Evolutionary conservation across 2,329 filamentous ascomycete genomes (phyloP).

Genomic region (Apiospora saccharicola): DNA sequence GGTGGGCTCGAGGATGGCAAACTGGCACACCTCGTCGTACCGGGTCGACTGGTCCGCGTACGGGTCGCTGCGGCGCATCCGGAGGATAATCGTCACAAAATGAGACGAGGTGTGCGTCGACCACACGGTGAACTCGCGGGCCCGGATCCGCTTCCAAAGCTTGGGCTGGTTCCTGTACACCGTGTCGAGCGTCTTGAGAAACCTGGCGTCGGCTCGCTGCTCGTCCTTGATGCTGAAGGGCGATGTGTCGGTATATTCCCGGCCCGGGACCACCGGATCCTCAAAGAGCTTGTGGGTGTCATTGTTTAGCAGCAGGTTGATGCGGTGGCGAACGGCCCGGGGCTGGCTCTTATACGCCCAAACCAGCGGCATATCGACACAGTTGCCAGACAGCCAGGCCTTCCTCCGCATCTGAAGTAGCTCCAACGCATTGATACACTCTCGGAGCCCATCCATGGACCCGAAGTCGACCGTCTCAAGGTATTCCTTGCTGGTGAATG

Average conservation of each 20-base stretch:
- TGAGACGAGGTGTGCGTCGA: neutral
- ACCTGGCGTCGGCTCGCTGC: neutral
- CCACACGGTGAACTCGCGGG: constrained; percentile 25
- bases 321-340: neutral
- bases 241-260: too few species aligned
- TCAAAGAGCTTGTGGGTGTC: neutral
- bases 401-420: neutral
- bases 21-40: neutral
- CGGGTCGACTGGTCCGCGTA: neutral
- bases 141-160: neutral
- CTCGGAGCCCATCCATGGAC: neutral
- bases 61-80: neutral
- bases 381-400: neutral
- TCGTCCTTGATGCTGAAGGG: neutral
- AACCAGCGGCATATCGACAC: neutral
- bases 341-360: neutral
- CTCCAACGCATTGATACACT: neutral
- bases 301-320: neutral
- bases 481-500: neutral
- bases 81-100: constrained; percentile 8
- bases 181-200: neutral
- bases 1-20: constrained; percentile 8
- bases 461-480: neutral
- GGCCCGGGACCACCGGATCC: neutral
- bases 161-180: neutral